phyloP scores from a whole-genome alignment of 306 rosid genomes.

The Corylus americana region DNA sequence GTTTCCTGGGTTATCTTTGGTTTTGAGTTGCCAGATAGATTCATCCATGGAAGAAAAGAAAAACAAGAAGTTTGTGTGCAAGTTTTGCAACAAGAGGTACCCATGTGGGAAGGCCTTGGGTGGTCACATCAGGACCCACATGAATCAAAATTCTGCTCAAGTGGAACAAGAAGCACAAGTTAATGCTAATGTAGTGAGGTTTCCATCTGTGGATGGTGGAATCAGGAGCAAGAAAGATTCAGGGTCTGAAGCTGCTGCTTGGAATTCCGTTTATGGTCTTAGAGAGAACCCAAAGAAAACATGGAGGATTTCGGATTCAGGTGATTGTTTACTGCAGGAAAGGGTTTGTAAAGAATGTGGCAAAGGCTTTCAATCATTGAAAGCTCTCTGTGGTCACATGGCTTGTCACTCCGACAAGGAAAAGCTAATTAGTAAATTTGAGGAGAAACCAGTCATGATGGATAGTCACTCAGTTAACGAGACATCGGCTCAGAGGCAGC shows the following conservation, averaged over 20 bases:
- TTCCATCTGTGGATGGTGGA: constrained; percentile 33
- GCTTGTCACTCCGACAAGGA: constrained; percentile 81
- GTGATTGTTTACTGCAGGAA: constrained; percentile 24
- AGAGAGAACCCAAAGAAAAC: constrained; percentile 84
- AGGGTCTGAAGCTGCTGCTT: constrained; percentile 38
- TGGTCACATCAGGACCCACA: constrained; percentile 78
- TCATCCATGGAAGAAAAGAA: constrained; percentile 45
- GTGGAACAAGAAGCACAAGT: constrained; percentile 27
- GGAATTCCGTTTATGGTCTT: constrained; percentile 52
- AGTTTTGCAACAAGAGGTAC: constrained; percentile 61
- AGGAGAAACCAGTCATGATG: constrained; percentile 48
- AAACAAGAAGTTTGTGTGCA: constrained; percentile 66
- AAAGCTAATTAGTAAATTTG: constrained; percentile 37
- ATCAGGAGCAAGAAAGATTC: constrained; percentile 59
- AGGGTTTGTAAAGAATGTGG: constrained; percentile 81
- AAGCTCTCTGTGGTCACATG: constrained; percentile 90
- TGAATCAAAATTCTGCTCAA: constrained; percentile 42
- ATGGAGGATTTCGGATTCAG: constrained; percentile 58
- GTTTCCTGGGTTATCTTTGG: constrained; percentile 21
- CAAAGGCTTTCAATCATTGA: constrained; percentile 69
- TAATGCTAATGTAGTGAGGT: constrained; percentile 34
- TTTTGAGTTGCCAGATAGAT: constrained; percentile 26
- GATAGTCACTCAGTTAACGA: constrained; percentile 74
- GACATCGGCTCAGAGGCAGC: constrained; percentile 44
- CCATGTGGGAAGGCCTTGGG: constrained; percentile 80